Percentiles rank a stretch among this genome's conserved stretches.
Evolutionary conservation across 169 alveolate species (phyloP).

Genomic region (Plasmodium adleri): DNA sequence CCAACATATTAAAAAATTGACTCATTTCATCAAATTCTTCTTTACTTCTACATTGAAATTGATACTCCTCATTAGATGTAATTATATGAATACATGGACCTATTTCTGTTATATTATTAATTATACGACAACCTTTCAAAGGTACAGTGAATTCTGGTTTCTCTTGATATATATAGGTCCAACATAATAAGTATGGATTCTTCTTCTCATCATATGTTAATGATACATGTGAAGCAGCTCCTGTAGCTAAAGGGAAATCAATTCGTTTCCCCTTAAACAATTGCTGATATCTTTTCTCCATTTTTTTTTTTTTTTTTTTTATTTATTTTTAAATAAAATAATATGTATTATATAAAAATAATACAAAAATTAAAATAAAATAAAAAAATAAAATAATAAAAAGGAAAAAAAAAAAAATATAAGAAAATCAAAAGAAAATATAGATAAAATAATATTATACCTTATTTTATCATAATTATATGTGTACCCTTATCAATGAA

Average conservation of each 20-base stretch:
- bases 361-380: neutral
- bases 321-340: neutral
- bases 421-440: neutral
- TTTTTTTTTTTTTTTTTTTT: neutral
- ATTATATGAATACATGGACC: conserved; percentile 76
- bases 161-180: conserved; percentile 64
- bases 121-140: conserved; percentile 73
- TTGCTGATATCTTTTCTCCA: conserved; percentile 73
- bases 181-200: conserved; percentile 69
- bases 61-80: conserved; percentile 71
- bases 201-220: conserved; percentile 75
- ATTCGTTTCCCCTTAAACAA: conserved; percentile 69
- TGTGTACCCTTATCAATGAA: too few species aligned
- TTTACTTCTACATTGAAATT: conserved; percentile 73
- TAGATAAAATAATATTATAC: too few species aligned
- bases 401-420: neutral
- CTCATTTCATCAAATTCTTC: conserved; percentile 75
- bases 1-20: conserved; percentile 68
- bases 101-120: conserved; percentile 69
- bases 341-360: neutral
- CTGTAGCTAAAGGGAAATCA: conserved; percentile 76
- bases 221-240: conserved; percentile 76
- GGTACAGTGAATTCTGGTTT: conserved; percentile 75
- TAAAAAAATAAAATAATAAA: neutral
- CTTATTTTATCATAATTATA: too few species aligned